These are phyloP conservation scores for Alternaria dauci DNA, from an alignment of 2,329 filamentous ascomycete genomes.

Conservation along the genomic window DNA sequence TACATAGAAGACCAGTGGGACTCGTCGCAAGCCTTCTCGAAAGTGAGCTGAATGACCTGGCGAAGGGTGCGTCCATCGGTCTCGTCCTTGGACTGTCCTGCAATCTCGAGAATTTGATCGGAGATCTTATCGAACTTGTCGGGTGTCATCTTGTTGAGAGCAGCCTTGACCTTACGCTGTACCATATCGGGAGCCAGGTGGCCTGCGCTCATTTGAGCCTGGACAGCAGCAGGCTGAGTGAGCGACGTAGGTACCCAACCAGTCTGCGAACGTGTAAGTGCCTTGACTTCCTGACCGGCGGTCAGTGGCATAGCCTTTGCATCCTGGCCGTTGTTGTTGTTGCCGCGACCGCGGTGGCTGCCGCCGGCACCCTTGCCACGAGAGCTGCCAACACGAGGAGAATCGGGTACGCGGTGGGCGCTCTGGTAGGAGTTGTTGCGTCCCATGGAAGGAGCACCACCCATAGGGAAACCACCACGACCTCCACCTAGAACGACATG, in stretches of 20 bases:
- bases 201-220: conserved; percentile 34
- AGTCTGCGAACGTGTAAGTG: conserved; percentile 72
- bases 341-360: conserved; percentile 66
- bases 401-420: conserved; percentile 70
- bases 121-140: conserved; percentile 98
- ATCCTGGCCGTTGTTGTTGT: conserved; percentile 62
- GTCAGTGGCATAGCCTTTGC: conserved; percentile 94
- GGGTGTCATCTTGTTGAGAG: conserved; percentile 99
- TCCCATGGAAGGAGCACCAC: conserved; percentile 65
- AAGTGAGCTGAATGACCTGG: conserved; percentile 98
- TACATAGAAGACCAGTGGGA: conserved; percentile 99
- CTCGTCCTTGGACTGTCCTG: conserved; percentile 94
- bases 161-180: conserved; percentile 98
- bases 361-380: conserved; percentile 59
- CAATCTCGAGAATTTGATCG: conserved; percentile 90
- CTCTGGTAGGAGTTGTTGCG: conserved; percentile 68
- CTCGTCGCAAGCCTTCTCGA: conserved; percentile 98
- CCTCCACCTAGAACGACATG: conserved; percentile 62
- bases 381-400: conserved; percentile 73
- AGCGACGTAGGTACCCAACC: conserved; percentile 85
- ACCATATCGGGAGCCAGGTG: conserved; percentile 89
- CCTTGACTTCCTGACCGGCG: conserved; percentile 80
- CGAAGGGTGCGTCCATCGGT: conserved; percentile 91
- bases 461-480: conserved; percentile 68
- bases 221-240: conserved; percentile 47